A percentile compares a stretch with the other conserved stretches of the same genome.
Evolutionary conservation across 1,139 yeast genomes (phyloP).

Genomic region (Candida smagusa): DNA sequence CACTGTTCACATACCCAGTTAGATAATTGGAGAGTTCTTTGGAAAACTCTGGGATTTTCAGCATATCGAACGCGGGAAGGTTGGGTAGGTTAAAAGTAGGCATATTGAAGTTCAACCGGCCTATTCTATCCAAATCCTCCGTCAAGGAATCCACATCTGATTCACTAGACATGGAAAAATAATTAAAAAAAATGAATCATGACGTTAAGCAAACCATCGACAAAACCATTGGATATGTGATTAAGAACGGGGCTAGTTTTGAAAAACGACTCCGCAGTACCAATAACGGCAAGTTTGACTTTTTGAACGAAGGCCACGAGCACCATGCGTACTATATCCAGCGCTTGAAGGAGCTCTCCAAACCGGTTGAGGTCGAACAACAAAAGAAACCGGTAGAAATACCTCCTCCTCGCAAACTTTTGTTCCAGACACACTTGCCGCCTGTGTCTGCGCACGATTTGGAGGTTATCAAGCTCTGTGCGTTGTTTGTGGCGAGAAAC

Average conservation of each 20-base stretch:
- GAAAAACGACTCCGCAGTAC: constrained; percentile 57
- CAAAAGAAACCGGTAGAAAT: constrained; percentile 19
- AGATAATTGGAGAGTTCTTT: constrained; percentile 31
- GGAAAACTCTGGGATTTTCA: constrained; percentile 24
- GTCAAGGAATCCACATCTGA: constrained; percentile 36
- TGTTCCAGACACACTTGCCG: constrained; percentile 49
- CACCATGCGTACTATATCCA: constrained; percentile 57
- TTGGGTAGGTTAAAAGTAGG: constrained; percentile 18
- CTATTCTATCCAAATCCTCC: constrained; percentile 45
- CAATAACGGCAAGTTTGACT: constrained; percentile 57
- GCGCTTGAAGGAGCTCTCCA: constrained; percentile 17
- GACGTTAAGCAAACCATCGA: constrained; percentile 54
- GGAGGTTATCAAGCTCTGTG: constrained; percentile 69
- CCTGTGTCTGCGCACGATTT: constrained; percentile 62
- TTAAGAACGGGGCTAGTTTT: constrained; percentile 64
- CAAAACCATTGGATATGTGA: constrained; percentile 70
- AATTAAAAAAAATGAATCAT: constrained; percentile 17
- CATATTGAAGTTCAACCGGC: constrained; percentile 25
- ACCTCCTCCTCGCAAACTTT: constrained; percentile 34
- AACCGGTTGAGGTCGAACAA: constrained; percentile 1
- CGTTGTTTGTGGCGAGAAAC: constrained; percentile 60
- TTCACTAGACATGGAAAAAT: constrained; percentile 7
- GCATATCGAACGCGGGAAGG: constrained; percentile 19
- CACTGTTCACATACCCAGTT: constrained; percentile 20
- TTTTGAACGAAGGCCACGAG: constrained; percentile 53